Conservation (phyloP, 352 stramenopile genomes). For the Pythium folliculosum region DNA sequence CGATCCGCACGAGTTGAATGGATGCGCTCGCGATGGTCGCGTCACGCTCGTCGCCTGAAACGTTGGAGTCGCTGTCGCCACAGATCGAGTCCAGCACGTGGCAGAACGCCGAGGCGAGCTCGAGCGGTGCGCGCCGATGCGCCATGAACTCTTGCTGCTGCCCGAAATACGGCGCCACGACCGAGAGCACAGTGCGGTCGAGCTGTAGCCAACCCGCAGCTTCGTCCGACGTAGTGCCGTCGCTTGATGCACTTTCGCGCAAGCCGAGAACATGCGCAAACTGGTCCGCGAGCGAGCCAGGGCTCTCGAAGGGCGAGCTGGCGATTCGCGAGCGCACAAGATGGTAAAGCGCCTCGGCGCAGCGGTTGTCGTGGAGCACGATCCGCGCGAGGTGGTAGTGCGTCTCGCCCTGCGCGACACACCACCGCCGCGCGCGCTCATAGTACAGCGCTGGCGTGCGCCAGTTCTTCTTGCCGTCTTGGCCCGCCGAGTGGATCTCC, state of each 20-base stretch:
- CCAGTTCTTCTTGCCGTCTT: conserved; percentile 22
- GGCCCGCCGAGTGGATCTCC: conserved; percentile 18
- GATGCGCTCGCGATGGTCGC: neutral
- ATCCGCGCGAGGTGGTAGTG: conserved; percentile 31
- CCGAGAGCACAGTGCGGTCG: conserved; percentile 16
- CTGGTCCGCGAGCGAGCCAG: conserved; percentile 20
- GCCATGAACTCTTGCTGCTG: conserved; percentile 26
- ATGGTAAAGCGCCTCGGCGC: conserved; percentile 29
- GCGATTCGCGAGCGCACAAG: conserved; percentile 16
- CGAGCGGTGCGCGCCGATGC: conserved; percentile 16
- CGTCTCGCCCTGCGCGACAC: conserved; percentile 12
- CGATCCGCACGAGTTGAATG: conserved; percentile 25
- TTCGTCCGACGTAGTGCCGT: neutral
- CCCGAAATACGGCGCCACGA: conserved; percentile 18
- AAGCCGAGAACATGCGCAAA: conserved; percentile 14
- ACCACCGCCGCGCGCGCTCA: conserved; percentile 22
- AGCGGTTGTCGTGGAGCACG: conserved; percentile 23
- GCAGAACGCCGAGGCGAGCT: conserved; percentile 15
- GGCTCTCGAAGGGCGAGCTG: conserved; percentile 10
- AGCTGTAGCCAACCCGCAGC: conserved; percentile 5
- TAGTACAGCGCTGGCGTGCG: conserved; percentile 28
- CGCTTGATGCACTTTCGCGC: neutral
- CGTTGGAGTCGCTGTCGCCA: neutral
- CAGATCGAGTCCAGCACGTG: conserved; percentile 14
- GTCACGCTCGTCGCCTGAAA: neutral